Conservation (phyloP, 2,329 filamentous ascomycete species). For the Aspergillus sp. region DNA sequence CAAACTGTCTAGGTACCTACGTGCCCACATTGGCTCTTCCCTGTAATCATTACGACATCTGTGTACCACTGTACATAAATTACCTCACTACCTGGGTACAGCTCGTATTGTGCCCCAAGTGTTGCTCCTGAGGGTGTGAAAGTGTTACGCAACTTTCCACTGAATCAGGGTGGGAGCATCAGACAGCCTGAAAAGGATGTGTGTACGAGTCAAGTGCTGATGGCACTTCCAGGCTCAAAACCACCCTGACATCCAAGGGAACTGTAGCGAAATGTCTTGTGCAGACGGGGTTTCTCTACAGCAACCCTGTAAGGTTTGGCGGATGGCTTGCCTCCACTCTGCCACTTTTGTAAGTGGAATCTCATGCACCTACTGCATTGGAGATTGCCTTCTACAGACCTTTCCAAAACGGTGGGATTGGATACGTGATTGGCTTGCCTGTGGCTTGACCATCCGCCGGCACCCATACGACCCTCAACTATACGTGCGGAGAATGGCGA, state of each 20-base stretch:
- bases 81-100: background rate
- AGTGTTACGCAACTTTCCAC: background rate
- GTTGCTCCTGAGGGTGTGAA: too few relatives aligned
- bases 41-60: too few relatives aligned
- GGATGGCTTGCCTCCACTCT: background rate
- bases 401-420: too few relatives aligned
- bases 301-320: conserved; percentile 5
- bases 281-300: background rate
- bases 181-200: background rate
- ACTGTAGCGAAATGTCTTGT: too few relatives aligned
- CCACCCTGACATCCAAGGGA: background rate
- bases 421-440: too few relatives aligned
- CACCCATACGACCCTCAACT: background rate
- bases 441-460: background rate
- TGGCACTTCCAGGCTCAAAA: background rate
- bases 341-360: background rate
- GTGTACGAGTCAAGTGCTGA: background rate
- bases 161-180: background rate
- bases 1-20: background rate
- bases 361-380: conserved; percentile 3
- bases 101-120: background rate
- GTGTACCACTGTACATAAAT: too few relatives aligned
- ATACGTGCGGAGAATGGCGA: background rate
- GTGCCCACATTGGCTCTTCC: background rate
- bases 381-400: conserved; percentile 2